These are phyloP conservation scores for Mangifera indica DNA, from an alignment of 345 rosid species.

Conservation along the genomic window DNA sequence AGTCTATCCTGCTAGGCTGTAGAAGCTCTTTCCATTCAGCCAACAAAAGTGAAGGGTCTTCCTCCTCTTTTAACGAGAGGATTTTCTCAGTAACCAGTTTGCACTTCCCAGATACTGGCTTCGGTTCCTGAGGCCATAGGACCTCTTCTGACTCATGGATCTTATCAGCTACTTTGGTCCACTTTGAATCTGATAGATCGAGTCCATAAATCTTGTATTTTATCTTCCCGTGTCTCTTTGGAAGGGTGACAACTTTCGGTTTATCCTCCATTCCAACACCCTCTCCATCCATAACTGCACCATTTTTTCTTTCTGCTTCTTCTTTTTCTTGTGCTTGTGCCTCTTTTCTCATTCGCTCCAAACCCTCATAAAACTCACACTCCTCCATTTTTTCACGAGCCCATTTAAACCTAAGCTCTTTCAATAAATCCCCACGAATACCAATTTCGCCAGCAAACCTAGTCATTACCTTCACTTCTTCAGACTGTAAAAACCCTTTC, in stretches of 20 bases:
- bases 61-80: constrained; percentile 53
- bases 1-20: constrained; percentile 77
- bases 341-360: constrained; percentile 46
- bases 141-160: constrained; percentile 62
- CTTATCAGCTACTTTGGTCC: constrained; percentile 72
- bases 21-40: constrained; percentile 76
- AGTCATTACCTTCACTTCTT: constrained; percentile 79
- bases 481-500: constrained; percentile 67
- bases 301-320: constrained; percentile 30
- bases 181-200: constrained; percentile 75
- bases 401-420: constrained; percentile 91
- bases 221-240: constrained; percentile 80
- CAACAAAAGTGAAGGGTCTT: constrained; percentile 65
- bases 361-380: constrained; percentile 58
- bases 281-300: constrained; percentile 26
- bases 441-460: constrained; percentile 90
- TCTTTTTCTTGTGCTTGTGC: constrained; percentile 30
- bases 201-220: constrained; percentile 91
- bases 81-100: constrained; percentile 69
- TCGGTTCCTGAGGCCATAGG: constrained; percentile 64
- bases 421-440: constrained; percentile 79
- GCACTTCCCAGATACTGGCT: constrained; percentile 70
- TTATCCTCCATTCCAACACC: constrained; percentile 33
- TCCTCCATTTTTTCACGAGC: constrained; percentile 89
- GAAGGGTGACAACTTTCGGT: constrained; percentile 51